A percentile compares a stretch with the other conserved stretches of the same genome.
phyloP scores from a whole-genome alignment of 116 monocot genomes.

The Trichopus zeylanicus region DNA sequence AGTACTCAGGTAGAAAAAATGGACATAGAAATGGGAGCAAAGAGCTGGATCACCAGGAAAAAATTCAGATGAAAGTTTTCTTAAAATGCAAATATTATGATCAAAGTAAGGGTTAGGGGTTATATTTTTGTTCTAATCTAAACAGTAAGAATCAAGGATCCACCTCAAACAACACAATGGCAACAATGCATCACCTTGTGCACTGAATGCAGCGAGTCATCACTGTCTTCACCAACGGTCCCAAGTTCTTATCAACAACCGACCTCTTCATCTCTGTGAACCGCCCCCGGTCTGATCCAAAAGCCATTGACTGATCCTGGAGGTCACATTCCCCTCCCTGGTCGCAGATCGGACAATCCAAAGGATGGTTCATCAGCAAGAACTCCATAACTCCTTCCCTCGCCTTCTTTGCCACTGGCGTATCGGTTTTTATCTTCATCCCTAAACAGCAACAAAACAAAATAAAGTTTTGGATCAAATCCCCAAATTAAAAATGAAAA shows the following conservation, averaged over 20 bases:
- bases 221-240: conserved; percentile 94
- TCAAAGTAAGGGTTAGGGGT: too few relatives aligned
- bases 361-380: conserved; percentile 94
- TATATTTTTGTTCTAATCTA: too few relatives aligned
- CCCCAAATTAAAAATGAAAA: conserved; percentile 1
- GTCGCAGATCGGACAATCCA: conserved; percentile 98
- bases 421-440: conserved; percentile 98
- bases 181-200: conserved; percentile 55
- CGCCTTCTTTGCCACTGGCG: conserved; percentile 93
- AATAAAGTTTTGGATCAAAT: too few relatives aligned
- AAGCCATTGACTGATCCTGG: conserved; percentile 98
- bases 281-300: conserved; percentile 89
- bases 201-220: conserved; percentile 99
- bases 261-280: conserved; percentile 99
- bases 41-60: too few relatives aligned
- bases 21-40: too few relatives aligned
- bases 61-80: too few relatives aligned
- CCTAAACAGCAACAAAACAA: conserved; percentile 33
- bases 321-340: conserved; percentile 99
- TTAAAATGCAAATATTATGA: too few relatives aligned
- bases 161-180: not conserved
- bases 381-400: conserved; percentile 99
- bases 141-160: too few relatives aligned
- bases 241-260: conserved; percentile 96
- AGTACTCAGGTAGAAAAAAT: too few relatives aligned